Evolutionary conservation across 192 early-diverging fungal species (phyloP), one percentile per base, ranked within the genome.

Genomic region (Backusella parvicylindrica): DNA sequence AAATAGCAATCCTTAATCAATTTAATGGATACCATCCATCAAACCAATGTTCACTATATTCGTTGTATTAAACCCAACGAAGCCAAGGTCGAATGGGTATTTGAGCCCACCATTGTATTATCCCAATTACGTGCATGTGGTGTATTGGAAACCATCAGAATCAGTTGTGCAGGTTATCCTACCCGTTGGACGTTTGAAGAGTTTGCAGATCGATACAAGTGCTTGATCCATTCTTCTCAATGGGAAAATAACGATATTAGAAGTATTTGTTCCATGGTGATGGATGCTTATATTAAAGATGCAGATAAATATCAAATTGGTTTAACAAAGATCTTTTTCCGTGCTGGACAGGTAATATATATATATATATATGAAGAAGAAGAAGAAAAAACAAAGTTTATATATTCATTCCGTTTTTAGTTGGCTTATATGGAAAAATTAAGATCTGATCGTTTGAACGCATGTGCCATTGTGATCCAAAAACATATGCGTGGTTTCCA

Each of bases 11-110:
- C 96, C n/a, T 87, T 99, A 68, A 94, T 96, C 36, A 91, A 90
- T 71, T 87, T 99, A 23, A 98, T 99, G 98, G 94, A 94, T 47
- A 99, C 96, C 7, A 95, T 99, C 73, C 89, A 90, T 70, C 83
- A 90, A 16, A 99, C 98, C 70, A 93, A 98, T 73, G 93, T 92
- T 40, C 95, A 96, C 81, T 99, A 99, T 77, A 99, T 99, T 71
- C 95, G 98, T 68, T 99, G 98, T 88, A 97, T 99, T 86, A 99
- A 99, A 86, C 97, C 98, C 28, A 99, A 99, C 83, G 95, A 95
- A 77, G 89, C 89, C 47, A 99, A 99, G 81, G 86, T 85, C 1
- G 91, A 95, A 23, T 99, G 97, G 90, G 86, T 73, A 41, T 98
- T 97, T 76, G 97, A 99, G 78, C 92, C 98, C 33, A 91, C 91